phyloP scores from a whole-genome alignment of 1,139 yeast genomes.

The Blastobotrys buckinghamii region DNA sequence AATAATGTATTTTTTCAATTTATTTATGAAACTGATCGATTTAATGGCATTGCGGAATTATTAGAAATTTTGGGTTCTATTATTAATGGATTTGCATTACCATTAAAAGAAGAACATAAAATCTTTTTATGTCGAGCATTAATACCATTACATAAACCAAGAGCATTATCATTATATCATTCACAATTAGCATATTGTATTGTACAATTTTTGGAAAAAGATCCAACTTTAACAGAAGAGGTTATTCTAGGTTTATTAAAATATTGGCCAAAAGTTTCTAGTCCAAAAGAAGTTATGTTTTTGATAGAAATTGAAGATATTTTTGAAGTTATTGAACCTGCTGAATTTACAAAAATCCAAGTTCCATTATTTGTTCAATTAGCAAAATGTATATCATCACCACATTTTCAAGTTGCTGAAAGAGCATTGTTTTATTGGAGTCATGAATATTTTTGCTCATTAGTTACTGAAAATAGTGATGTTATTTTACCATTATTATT shows the following conservation, averaged over 20 bases:
- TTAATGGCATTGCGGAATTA: constrained; percentile 93
- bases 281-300: constrained; percentile 94
- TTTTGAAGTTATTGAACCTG: constrained; percentile 92
- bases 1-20: constrained; percentile 90
- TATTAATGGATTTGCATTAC: constrained; percentile 96
- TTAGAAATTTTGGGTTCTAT: constrained; percentile 93
- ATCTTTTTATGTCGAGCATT: constrained; percentile 82
- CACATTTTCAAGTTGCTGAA: constrained; percentile 97
- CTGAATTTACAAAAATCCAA: constrained; percentile 85
- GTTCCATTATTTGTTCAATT: constrained; percentile 91
- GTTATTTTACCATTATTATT: constrained; percentile 89
- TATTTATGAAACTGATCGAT: constrained; percentile 90
- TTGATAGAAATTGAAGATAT: constrained; percentile 94
- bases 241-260: constrained; percentile 88
- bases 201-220: constrained; percentile 93
- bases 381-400: constrained; percentile 88
- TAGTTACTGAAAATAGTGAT: constrained; percentile 85
- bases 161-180: constrained; percentile 81
- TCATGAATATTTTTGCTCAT: constrained; percentile 84
- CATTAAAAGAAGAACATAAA: constrained; percentile 95
- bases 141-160: constrained; percentile 88
- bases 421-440: constrained; percentile 93
- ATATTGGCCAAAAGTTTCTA: constrained; percentile 95
- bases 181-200: constrained; percentile 97
- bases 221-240: constrained; percentile 86